Conservation (phyloP, 345 rosid genomes). For the Pistacia integerrima region DNA sequence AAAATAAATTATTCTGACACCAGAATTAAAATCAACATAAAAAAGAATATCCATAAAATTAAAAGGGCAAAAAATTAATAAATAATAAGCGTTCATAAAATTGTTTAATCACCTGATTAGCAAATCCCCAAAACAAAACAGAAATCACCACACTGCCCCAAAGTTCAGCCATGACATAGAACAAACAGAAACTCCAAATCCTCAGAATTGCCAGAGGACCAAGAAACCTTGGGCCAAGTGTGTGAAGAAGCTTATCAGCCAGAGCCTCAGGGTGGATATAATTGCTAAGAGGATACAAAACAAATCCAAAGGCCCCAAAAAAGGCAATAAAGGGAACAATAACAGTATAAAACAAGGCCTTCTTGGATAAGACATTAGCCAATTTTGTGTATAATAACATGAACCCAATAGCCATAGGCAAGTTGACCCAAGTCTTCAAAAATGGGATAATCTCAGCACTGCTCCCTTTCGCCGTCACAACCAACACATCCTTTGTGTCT, state of each 20-base stretch:
- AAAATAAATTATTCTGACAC: neutral
- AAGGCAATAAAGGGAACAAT: conserved; percentile 89
- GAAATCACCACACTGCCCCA: conserved; percentile 99
- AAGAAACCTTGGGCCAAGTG: conserved; percentile 88
- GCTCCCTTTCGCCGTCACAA: conserved; percentile 95
- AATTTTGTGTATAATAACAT: conserved; percentile 84
- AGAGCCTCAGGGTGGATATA: conserved; percentile 80
- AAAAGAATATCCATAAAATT: conserved; percentile 7
- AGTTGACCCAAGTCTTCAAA: conserved; percentile 95
- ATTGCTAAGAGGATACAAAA: conserved; percentile 91
- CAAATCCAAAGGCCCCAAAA: conserved; percentile 92
- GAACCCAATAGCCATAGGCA: conserved; percentile 98
- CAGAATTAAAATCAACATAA: conserved; percentile 5
- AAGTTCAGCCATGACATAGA: conserved; percentile 99
- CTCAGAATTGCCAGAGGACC: conserved; percentile 96
- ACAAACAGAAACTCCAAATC: conserved; percentile 97
- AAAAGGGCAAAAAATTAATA: conserved; percentile 1
- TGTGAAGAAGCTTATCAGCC: conserved; percentile 72
- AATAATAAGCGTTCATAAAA: conserved; percentile 2
- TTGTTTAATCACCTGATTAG: conserved; percentile 75
- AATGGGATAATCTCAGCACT: conserved; percentile 98
- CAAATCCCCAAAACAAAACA: conserved; percentile 97
- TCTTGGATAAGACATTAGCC: conserved; percentile 75
- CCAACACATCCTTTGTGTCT: conserved; percentile 95
- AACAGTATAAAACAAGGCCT: conserved; percentile 84